Conservation (phyloP, 2,329 filamentous ascomycete genomes). For the Penicillium sp. region DNA sequence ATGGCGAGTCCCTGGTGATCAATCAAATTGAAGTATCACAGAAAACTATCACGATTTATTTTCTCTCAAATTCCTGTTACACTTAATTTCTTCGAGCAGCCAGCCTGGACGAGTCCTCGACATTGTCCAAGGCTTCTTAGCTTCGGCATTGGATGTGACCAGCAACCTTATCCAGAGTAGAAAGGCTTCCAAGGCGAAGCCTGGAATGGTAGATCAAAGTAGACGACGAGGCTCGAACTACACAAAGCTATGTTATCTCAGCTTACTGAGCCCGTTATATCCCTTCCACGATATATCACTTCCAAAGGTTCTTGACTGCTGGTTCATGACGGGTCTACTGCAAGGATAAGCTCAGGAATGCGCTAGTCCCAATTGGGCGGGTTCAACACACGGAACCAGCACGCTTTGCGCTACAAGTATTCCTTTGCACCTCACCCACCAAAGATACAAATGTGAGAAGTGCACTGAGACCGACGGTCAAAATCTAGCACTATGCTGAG, state of each 20-base stretch:
- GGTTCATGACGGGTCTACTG: neutral
- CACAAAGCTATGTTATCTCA: neutral
- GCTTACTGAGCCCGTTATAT: too few species aligned
- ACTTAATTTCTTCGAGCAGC: neutral
- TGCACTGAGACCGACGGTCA: neutral
- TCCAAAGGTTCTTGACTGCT: neutral
- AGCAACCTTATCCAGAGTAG: neutral
- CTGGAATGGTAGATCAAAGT: neutral
- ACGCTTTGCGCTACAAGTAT: neutral
- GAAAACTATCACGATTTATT: neutral
- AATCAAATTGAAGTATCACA: slow-evolving; percentile 1
- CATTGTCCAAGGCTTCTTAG: neutral
- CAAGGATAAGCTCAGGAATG: slow-evolving; percentile 5
- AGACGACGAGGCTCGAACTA: neutral
- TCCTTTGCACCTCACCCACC: neutral
- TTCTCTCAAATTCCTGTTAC: neutral
- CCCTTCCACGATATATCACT: too few species aligned
- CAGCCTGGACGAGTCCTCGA: neutral
- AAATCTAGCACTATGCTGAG: slow-evolving; percentile 28
- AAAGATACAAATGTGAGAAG: neutral
- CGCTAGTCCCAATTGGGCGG: slow-evolving; percentile 22
- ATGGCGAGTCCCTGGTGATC: slow-evolving; percentile 3
- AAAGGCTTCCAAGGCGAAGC: neutral
- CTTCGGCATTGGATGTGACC: neutral
- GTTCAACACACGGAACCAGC: neutral